These are phyloP conservation scores for Lentinula lateritia DNA, from an alignment of 768 basidiomycete species.

Conservation along the genomic window DNA sequence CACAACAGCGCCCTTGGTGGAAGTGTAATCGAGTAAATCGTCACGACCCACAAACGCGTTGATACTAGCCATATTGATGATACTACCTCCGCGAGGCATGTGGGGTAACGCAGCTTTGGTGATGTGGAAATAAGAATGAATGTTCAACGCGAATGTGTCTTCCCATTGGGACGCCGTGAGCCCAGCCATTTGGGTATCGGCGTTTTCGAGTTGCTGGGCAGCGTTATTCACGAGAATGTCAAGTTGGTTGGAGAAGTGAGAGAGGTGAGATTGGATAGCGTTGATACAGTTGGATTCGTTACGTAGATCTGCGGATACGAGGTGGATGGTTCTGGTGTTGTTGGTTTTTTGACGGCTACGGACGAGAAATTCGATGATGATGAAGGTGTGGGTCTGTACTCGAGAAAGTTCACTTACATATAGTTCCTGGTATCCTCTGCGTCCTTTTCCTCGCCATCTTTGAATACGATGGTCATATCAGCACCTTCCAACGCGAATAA, in stretches of 20 bases:
- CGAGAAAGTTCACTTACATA: slow-evolving; percentile 16
- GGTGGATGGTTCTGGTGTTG: slow-evolving; percentile 10
- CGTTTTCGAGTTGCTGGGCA: slow-evolving; percentile 32
- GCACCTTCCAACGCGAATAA: slow-evolving; percentile 29
- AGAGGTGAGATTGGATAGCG: slow-evolving; percentile 32
- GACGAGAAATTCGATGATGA: too few species aligned
- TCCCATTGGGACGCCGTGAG: slow-evolving; percentile 37
- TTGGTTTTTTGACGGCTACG: background rate
- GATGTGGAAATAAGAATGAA: slow-evolving; percentile 42
- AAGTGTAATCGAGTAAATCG: slow-evolving; percentile 47
- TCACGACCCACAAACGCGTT: slow-evolving; percentile 34
- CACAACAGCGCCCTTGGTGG: slow-evolving; percentile 50
- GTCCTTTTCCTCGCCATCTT: slow-evolving; percentile 32
- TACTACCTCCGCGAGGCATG: slow-evolving; percentile 29
- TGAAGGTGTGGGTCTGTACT: background rate
- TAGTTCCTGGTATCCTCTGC: slow-evolving; percentile 27
- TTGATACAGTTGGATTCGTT: slow-evolving; percentile 30
- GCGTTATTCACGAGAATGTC: slow-evolving; percentile 40
- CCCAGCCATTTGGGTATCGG: slow-evolving; percentile 25
- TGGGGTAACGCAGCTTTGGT: slow-evolving; percentile 39
- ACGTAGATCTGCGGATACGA: slow-evolving; percentile 31
- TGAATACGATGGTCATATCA: slow-evolving; percentile 23
- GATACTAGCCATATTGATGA: slow-evolving; percentile 37
- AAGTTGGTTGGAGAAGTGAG: slow-evolving; percentile 25
- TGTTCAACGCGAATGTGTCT: slow-evolving; percentile 31